Base-by-base conservation (phyloP, 805 yeast species). In the Phaffomyces antillensis region DNA sequence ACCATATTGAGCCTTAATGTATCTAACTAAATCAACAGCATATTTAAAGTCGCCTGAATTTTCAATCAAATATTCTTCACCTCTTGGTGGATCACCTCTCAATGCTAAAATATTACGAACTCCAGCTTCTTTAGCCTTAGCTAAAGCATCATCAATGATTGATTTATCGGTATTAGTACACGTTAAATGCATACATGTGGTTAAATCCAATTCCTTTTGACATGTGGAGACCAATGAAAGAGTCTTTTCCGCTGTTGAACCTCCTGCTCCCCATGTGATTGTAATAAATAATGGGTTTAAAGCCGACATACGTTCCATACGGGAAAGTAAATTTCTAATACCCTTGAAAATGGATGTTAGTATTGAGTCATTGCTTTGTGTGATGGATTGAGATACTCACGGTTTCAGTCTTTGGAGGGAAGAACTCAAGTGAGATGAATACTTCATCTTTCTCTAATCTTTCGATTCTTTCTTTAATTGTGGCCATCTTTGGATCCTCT, bases 201-300 rank as follows among this genome's bases (percentile, higher is more conserved):
- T 88, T n/a, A 91, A 66, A 4, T 83, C 83, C 47, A 90, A 71
- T 40, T 82, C 87, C 39, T 74, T 67, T 56, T 85, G 87, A 54
- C 95, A 83, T 3, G 86, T 74, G 23, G 77, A 70, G 1, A 96
- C 96, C 46, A 93, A 70, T 37, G 86, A 91, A 47, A 93, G 64
- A 0, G 96, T 86, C 67, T 88, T 89, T 40, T 78, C 83, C 39
- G 91, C 79, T 10, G 97, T 88, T 6, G 95, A 81, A 3, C 99
- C 99, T 36, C 98, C 98, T 6, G 99, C 98, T 31, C 98, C 99
- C 97, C 98, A 93, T 0, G 99, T 93, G 13, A 93, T 84, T 4
- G 96, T 87, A 44, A 91, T 82, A 61, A 93, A 95, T 15, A 83
- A 68, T 4, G 98, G 98, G 45, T 89, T 90, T 50, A 93, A 67